Percentiles rank a stretch among this genome's conserved stretches.
These are phyloP conservation scores for Sapria himalayana DNA, from an alignment of 345 rosid genomes.

Conservation along the genomic window DNA sequence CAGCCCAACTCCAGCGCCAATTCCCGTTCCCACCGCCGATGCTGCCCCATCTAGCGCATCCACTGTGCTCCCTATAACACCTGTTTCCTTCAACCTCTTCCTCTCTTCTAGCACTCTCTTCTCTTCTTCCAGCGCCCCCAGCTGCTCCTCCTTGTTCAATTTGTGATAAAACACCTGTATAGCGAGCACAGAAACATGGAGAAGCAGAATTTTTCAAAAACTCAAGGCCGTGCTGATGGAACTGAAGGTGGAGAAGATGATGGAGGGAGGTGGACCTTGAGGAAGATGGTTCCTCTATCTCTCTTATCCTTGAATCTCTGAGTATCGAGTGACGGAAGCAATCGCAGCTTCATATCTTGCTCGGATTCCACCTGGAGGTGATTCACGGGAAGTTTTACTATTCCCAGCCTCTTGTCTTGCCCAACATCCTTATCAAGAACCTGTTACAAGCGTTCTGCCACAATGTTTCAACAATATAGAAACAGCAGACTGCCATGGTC, in stretches of 20 bases:
- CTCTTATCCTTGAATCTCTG: constrained; percentile 85
- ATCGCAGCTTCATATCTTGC: constrained; percentile 42
- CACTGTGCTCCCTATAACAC: constrained; percentile 87
- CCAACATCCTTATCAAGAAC: constrained; percentile 86
- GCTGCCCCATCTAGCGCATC: constrained; percentile 66
- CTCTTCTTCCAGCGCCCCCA: constrained; percentile 70
- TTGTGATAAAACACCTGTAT: constrained; percentile 47
- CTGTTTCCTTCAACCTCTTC: constrained; percentile 72
- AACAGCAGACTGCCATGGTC: too few relatives aligned
- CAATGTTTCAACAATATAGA: too few relatives aligned
- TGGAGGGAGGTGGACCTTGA: constrained; percentile 29
- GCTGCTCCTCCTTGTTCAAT: constrained; percentile 59
- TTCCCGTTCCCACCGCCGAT: constrained; percentile 39
- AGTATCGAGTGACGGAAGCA: constrained; percentile 75
- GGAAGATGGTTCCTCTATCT: constrained; percentile 69
- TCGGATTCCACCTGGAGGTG: constrained; percentile 30
- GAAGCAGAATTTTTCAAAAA: too few relatives aligned
- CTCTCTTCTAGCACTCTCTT: constrained; percentile 63
- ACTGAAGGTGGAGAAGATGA: background rate
- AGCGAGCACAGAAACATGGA: constrained; percentile 1
- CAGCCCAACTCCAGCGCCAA: constrained; percentile 54
- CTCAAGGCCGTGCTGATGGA: too few relatives aligned
- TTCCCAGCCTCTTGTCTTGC: constrained; percentile 79
- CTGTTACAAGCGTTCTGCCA: constrained; percentile 19
- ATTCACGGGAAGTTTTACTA: constrained; percentile 43